Evolutionary conservation across 2,329 filamentous ascomycete species (phyloP).

Genomic region (Calonectria pteridis): DNA sequence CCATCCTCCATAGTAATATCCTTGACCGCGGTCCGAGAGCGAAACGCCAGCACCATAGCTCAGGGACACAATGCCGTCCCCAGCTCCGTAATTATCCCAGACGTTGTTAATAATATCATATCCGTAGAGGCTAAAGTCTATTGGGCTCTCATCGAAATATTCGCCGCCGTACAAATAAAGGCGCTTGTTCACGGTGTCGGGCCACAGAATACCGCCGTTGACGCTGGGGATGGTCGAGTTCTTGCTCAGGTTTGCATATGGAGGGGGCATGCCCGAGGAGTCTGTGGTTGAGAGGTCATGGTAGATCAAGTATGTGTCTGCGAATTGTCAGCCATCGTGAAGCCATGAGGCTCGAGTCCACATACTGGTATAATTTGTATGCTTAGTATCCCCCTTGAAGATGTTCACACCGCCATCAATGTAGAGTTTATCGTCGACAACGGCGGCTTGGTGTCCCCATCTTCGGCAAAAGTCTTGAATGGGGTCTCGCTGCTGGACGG

Average conservation of each 20-base stretch:
- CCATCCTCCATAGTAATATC: constrained; percentile 74
- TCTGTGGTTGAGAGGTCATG: constrained; percentile 64
- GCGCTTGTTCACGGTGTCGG: constrained; percentile 71
- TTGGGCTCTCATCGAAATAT: constrained; percentile 61
- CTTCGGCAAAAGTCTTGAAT: constrained; percentile 66
- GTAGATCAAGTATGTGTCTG: constrained; percentile 58
- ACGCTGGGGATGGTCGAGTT: constrained; percentile 66
- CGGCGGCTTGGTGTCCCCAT: constrained; percentile 70
- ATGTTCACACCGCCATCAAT: constrained; percentile 72
- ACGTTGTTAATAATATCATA: constrained; percentile 69
- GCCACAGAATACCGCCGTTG: constrained; percentile 65
- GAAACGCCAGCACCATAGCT: constrained; percentile 70
- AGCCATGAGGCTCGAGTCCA: constrained; percentile 21
- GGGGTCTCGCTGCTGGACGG: constrained; percentile 59
- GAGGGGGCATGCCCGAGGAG: constrained; percentile 61
- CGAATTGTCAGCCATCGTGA: not conserved
- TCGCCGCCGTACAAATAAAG: constrained; percentile 75
- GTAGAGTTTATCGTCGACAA: constrained; percentile 71
- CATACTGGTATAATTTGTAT: constrained; percentile 69
- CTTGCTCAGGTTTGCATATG: constrained; percentile 70
- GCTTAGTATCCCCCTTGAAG: constrained; percentile 62
- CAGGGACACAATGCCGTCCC: constrained; percentile 56
- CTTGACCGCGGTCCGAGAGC: constrained; percentile 65
- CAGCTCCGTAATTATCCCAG: constrained; percentile 63
- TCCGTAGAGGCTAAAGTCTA: constrained; percentile 63